These are phyloP conservation scores for Metarhizium brunneum DNA, from an alignment of 2,329 filamentous ascomycete genomes.

Conservation along the genomic window DNA sequence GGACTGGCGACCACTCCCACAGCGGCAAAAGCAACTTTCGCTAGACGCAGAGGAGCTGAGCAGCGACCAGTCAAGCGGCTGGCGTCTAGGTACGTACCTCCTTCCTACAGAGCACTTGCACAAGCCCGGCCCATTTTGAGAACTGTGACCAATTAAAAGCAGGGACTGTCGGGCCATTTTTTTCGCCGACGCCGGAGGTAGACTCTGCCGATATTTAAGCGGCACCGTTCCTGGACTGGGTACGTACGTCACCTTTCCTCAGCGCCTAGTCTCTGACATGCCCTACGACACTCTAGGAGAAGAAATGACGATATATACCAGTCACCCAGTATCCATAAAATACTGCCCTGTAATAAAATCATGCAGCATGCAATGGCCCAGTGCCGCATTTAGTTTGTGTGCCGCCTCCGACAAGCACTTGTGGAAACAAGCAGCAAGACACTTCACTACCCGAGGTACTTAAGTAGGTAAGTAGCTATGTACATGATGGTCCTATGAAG, in stretches of 20 bases:
- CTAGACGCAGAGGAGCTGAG: neutral
- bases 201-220: conserved; percentile 7
- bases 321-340: neutral
- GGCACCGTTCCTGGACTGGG: neutral
- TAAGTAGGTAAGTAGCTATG: too few relatives aligned
- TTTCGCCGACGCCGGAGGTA: conserved; percentile 6
- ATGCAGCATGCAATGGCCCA: neutral
- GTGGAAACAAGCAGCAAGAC: too few relatives aligned
- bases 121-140: neutral
- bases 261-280: neutral
- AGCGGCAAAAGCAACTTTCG: neutral
- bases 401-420: too few relatives aligned
- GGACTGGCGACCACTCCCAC: neutral
- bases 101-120: neutral
- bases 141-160: conserved; percentile 5
- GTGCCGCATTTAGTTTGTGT: neutral
- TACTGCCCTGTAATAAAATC: too few relatives aligned
- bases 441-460: too few relatives aligned
- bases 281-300: neutral
- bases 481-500: too few relatives aligned
- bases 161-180: conserved; percentile 5
- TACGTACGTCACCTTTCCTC: neutral
- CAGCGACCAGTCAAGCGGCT: neutral
- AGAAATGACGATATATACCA: neutral
- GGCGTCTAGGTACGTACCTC: neutral